Base-by-base conservation (phyloP, 1,284 basidiomycete species). In the Mycosarcoma maydis region DNA sequence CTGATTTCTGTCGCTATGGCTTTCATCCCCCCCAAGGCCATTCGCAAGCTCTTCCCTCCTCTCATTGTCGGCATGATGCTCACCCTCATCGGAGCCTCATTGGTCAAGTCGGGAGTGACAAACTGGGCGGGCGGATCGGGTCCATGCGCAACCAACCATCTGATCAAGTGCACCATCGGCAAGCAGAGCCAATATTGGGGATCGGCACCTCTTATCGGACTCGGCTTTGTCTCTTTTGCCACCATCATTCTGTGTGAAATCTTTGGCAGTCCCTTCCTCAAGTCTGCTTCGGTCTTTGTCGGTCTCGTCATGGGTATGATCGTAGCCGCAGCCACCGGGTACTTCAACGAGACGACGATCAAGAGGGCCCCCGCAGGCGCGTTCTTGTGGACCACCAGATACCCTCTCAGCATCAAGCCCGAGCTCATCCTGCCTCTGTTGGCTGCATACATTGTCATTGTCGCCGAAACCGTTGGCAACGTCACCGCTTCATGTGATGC, bases 291-390 rank as follows among this genome's bases (percentile, higher is more conserved):
- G 4, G 68, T 72, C 13, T 59, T 72, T 14, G 41, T 50, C 13
- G 68, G 68, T 34, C 43, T 72, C 11, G 36, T 72, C 23, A 51
- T 71, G 17, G 68, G 68, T 16, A 59, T 68, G 64, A 70, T 72
- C 33, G 55, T 72, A 5, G 68, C 64, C 4, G 68, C 49, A 17
- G 57, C 64, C 2, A 71, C 66, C 0, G 68, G 68, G 17, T 72
- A 72, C 47, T 69, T 72, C 38, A 47, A 72, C 46, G 30, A 33
- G 13, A 4, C 44, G 3, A 30, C 33, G 20, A 67, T 72, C 48
- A 19, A 33, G 17, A 43, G 48, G 3, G 68, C 68, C 4, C 65
- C 65, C 10, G 17, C 50, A 4, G 51, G 57, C 11, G 39, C 48
- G 5, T 67, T 67, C 48, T 41, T 67, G n/a, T 67, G 64, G 64